Percentiles rank a stretch among this genome's conserved stretches.
Evolutionary conservation across 2,329 filamentous ascomycete species (phyloP).

Genomic region (Aspergillus latus): DNA sequence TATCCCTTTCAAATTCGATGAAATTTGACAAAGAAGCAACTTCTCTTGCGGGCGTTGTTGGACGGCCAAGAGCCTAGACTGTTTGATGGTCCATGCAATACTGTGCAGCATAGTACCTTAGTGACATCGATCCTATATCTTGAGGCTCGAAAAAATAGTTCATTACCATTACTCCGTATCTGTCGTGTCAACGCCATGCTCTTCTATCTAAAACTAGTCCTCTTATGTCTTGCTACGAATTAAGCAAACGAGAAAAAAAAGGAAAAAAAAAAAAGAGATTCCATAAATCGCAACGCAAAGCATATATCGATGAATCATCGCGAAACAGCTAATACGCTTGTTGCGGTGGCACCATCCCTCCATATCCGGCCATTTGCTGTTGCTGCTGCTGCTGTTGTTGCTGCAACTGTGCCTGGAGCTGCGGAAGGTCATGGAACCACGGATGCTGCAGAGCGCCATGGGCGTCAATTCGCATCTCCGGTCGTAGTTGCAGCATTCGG

Average conservation of each 20-base stretch:
- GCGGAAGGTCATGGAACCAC: constrained; percentile 75
- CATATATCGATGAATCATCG: neutral
- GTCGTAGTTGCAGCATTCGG: constrained; percentile 87
- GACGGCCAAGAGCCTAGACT: constrained; percentile 4
- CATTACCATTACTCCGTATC: neutral
- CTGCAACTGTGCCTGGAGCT: constrained; percentile 54
- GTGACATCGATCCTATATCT: constrained; percentile 1
- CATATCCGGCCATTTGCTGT: constrained; percentile 41
- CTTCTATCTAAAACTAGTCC: constrained; percentile 29
- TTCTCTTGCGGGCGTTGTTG: neutral
- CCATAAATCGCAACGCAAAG: neutral
- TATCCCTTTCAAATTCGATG: neutral
- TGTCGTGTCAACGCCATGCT: constrained; percentile 21
- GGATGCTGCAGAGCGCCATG: constrained; percentile 82
- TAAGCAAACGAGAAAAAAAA: neutral
- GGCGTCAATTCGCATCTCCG: constrained; percentile 87
- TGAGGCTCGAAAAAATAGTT: neutral
- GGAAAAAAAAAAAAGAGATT: neutral
- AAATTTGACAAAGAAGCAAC: neutral
- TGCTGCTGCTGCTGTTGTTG: constrained; percentile 39
- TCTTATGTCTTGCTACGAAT: constrained; percentile 23
- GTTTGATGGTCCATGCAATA: constrained; percentile 6
- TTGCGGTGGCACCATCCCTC: constrained; percentile 40
- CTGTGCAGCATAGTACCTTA: neutral
- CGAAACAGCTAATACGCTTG: constrained; percentile 31